Conservation (phyloP, 345 rosid species). For the Salix udensis region DNA sequence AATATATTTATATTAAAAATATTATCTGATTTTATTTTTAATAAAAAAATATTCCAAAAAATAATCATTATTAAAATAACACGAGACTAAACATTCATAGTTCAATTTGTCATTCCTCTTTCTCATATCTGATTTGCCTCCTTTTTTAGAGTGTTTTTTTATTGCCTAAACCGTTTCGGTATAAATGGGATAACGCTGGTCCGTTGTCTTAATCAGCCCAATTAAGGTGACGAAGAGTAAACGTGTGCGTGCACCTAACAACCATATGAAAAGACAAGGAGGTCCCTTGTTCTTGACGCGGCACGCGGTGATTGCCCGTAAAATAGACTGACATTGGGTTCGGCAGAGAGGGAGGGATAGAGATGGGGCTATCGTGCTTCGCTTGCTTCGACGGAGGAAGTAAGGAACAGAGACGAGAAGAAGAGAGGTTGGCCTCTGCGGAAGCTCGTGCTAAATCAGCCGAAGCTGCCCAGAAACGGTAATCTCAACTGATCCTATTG, state of each 20-base stretch:
- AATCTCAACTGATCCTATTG: neutral
- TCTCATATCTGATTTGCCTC: too few relatives aligned
- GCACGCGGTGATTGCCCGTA: neutral
- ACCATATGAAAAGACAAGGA: neutral
- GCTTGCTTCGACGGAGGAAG: slow-evolving; percentile 63
- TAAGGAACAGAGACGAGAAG: slow-evolving; percentile 58
- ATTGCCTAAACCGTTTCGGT: neutral
- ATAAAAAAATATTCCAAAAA: too few relatives aligned
- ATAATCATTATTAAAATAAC: too few relatives aligned
- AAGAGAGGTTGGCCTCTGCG: slow-evolving; percentile 62
- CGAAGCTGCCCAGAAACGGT: slow-evolving; percentile 95
- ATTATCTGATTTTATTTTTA: too few relatives aligned
- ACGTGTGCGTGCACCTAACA: neutral
- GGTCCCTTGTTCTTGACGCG: neutral
- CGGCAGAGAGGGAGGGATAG: neutral
- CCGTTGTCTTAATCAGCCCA: neutral
- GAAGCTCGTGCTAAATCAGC: slow-evolving; percentile 97
- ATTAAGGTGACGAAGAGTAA: neutral
- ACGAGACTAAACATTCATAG: too few relatives aligned
- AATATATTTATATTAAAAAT: too few relatives aligned
- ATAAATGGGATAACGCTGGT: neutral
- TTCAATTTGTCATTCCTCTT: too few relatives aligned
- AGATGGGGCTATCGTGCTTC: slow-evolving; percentile 57
- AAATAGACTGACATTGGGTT: neutral
- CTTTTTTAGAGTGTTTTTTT: neutral